These are phyloP conservation scores for Alloteropsis semialata DNA, from an alignment of 176 grass and related monocot genomes.

Conservation along the genomic window DNA sequence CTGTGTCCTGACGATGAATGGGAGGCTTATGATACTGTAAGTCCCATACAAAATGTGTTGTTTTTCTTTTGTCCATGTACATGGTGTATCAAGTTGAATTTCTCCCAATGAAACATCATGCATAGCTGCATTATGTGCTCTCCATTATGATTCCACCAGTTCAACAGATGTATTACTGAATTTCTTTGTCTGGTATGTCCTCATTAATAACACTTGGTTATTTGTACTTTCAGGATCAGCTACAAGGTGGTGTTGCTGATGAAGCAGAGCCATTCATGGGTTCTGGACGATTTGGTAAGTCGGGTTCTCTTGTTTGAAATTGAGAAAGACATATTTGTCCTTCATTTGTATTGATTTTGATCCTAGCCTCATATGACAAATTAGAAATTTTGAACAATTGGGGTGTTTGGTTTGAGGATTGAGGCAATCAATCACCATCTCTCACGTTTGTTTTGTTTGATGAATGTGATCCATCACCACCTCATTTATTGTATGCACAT, in stretches of 20 bases:
- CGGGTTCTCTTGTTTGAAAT: not conserved
- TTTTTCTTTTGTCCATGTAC: too few species aligned
- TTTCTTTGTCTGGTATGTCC: not conserved
- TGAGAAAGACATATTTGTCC: not conserved
- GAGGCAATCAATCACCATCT: not conserved
- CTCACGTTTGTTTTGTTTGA: not conserved
- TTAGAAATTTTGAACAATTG: not conserved
- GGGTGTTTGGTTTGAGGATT: not conserved
- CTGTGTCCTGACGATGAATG: constrained; percentile 75
- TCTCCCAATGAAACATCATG: too few species aligned
- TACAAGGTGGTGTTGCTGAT: constrained; percentile 63
- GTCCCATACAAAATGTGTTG: too few species aligned
- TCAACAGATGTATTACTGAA: not conserved
- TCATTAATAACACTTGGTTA: not conserved
- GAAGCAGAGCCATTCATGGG: constrained; percentile 95
- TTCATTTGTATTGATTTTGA: not conserved
- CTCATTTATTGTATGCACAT: not conserved
- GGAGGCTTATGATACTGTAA: constrained; percentile 59
- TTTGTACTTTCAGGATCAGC: constrained; percentile 65
- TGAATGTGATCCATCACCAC: not conserved
- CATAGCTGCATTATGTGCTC: not conserved
- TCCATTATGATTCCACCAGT: not conserved
- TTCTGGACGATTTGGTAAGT: constrained; percentile 76
- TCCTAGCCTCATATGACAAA: not conserved
- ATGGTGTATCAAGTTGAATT: too few species aligned